Evolutionary conservation across 1,139 yeast genomes (phyloP).

Genomic region (Taiozyma sp.): DNA sequence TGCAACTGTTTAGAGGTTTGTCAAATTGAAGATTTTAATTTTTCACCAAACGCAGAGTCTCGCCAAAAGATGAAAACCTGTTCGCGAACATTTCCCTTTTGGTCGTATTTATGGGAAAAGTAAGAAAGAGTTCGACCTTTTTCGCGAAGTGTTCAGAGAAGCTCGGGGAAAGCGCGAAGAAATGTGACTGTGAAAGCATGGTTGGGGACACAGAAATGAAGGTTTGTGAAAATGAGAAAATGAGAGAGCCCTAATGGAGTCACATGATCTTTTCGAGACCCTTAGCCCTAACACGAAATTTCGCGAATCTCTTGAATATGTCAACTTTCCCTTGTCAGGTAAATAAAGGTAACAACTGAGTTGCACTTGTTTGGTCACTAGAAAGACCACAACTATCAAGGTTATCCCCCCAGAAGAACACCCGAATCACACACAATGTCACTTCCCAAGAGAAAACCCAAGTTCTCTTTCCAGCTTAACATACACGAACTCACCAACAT

Average conservation of each 20-base stretch:
- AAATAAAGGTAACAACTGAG: not conserved
- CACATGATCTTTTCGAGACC: no score
- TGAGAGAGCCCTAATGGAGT: no score
- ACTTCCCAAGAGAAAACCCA: slow-evolving; percentile 28
- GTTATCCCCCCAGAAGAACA: no score
- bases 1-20: slow-evolving; percentile 2
- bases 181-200: not conserved
- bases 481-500: slow-evolving; percentile 72
- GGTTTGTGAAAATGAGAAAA: not conserved
- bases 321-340: not conserved
- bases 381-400: no score
- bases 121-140: not conserved
- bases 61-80: not conserved
- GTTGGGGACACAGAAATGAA: not conserved
- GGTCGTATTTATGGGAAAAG: not conserved
- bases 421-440: not conserved
- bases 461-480: slow-evolving; percentile 53
- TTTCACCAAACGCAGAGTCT: slow-evolving; percentile 6
- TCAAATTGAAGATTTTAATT: slow-evolving; percentile 5
- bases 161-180: not conserved
- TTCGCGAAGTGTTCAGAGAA: not conserved
- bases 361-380: not conserved
- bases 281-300: not conserved
- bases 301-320: not conserved
- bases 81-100: not conserved